Percentiles rank a stretch among this genome's conserved stretches.
These are phyloP conservation scores for Anaeromyces robustus DNA, from an alignment of 192 early-diverging fungal genomes.

Conservation along the genomic window DNA sequence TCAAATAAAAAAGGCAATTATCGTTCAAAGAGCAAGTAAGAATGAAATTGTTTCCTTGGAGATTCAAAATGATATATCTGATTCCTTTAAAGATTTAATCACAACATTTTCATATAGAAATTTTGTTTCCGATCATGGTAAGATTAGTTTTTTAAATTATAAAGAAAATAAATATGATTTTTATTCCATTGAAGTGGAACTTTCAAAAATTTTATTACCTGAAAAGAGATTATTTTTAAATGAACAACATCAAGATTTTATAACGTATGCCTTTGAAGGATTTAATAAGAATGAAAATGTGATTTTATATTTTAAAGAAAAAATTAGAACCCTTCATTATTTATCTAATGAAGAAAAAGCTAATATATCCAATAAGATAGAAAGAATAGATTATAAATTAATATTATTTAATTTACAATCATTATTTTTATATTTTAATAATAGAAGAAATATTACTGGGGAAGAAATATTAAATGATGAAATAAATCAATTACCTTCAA, in stretches of 20 bases:
- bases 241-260: neutral
- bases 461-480: neutral
- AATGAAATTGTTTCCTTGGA: neutral
- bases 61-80: neutral
- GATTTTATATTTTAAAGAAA: neutral
- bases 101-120: neutral
- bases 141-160: neutral
- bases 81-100: neutral
- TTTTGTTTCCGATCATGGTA: neutral
- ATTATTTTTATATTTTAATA: neutral
- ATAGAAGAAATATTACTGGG: neutral
- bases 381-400: neutral
- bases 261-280: neutral
- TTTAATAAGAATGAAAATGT: neutral
- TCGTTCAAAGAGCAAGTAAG: neutral
- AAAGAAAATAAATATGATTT: neutral
- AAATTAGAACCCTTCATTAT: neutral
- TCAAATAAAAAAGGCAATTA: neutral
- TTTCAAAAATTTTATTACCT: neutral
- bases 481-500: neutral
- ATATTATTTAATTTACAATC: neutral
- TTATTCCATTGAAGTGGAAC: neutral
- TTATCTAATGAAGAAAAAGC: neutral
- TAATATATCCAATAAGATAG: neutral
- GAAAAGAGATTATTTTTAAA: neutral